These are phyloP conservation scores for barrel medic (Medicago truncatula) DNA, from an alignment of 306 rosid species.

Conservation along the genomic window DNA sequence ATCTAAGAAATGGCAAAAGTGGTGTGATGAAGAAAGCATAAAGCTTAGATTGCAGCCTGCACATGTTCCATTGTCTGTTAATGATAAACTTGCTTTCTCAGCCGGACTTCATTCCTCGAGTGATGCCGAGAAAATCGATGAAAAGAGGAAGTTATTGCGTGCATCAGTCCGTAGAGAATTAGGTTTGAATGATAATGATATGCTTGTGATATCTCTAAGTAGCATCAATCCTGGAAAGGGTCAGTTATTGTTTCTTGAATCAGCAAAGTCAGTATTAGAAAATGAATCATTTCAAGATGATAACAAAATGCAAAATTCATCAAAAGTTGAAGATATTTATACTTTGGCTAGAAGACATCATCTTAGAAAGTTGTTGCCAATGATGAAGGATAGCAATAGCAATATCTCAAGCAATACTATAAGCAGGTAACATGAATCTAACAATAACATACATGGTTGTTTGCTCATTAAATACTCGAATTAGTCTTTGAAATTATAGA, in stretches of 20 bases:
- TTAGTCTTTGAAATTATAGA: not conserved
- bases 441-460: too few species aligned
- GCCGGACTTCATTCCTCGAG: constrained; percentile 71
- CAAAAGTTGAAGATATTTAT: constrained; percentile 41
- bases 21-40: constrained; percentile 82
- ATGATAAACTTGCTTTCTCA: constrained; percentile 80
- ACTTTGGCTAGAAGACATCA: constrained; percentile 51
- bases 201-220: constrained; percentile 83
- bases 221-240: constrained; percentile 95
- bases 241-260: constrained; percentile 79
- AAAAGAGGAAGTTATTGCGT: constrained; percentile 66
- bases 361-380: constrained; percentile 57
- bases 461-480: too few species aligned
- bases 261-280: constrained; percentile 58
- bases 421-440: too few species aligned
- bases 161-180: constrained; percentile 75
- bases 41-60: constrained; percentile 68
- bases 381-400: constrained; percentile 39
- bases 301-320: constrained; percentile 43
- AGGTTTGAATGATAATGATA: constrained; percentile 70
- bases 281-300: constrained; percentile 44
- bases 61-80: constrained; percentile 78
- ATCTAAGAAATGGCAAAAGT: constrained; percentile 77
- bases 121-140: constrained; percentile 57
- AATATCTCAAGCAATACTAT: too few species aligned